Percentiles rank a stretch among this genome's conserved stretches.
phyloP scores from a whole-genome alignment of 2,329 filamentous ascomycete species.

The Botrytis byssoidea region DNA sequence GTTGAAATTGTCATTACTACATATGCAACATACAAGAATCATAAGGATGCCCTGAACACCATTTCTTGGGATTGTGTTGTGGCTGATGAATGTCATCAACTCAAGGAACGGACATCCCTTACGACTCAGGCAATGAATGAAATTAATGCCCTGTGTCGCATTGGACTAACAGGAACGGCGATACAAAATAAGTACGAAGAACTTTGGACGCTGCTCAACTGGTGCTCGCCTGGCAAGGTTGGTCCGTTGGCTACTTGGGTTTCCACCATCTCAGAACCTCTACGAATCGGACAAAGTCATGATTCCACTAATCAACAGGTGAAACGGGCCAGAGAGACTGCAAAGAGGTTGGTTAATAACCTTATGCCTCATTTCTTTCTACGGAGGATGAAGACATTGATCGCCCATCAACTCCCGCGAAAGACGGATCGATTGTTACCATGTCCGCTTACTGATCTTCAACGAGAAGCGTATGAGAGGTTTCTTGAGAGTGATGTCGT shows the following conservation, averaged over 20 bases:
- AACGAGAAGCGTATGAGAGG: conserved; percentile 78
- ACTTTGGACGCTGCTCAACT: conserved; percentile 92
- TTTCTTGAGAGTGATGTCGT: conserved; percentile 74
- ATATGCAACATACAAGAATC: conserved; percentile 84
- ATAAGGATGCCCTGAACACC: conserved; percentile 71
- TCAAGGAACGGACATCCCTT: conserved; percentile 77
- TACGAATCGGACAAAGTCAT: conserved; percentile 81
- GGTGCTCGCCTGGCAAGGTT: conserved; percentile 82
- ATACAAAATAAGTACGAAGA: conserved; percentile 99
- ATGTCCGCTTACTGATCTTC: conserved; percentile 80
- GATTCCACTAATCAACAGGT: conserved; percentile 84
- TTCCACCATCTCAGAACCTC: conserved; percentile 70
- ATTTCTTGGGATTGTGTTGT: conserved; percentile 92
- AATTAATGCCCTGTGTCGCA: conserved; percentile 85
- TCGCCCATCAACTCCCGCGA: conserved; percentile 88
- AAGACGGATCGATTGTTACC: conserved; percentile 95
- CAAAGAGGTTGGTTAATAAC: conserved; percentile 80
- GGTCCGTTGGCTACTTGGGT: conserved; percentile 74
- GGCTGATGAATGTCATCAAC: conserved; percentile 87
- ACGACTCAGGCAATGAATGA: conserved; percentile 85
- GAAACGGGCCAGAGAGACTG: conserved; percentile 75
- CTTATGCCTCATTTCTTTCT: conserved; percentile 88
- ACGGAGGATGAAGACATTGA: conserved; percentile 87
- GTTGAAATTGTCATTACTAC: conserved; percentile 93
- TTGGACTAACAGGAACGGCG: conserved; percentile 90